Conservation (phyloP, 768 basidiomycete genomes). For the Mycena venus region DNA sequence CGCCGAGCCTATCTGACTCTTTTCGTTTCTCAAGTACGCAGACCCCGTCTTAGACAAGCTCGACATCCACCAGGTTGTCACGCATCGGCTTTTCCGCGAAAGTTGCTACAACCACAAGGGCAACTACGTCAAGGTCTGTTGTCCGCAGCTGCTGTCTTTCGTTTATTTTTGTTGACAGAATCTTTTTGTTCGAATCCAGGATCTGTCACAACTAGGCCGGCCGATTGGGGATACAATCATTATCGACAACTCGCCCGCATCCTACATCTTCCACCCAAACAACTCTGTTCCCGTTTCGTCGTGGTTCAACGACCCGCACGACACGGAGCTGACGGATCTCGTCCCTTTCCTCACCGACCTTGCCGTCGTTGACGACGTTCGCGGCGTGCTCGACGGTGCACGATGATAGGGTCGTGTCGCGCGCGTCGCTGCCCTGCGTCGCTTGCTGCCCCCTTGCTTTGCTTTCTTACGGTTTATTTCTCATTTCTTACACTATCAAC, state of each 20-base stretch:
- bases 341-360: slow-evolving; percentile 79
- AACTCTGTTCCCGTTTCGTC: slow-evolving; percentile 84
- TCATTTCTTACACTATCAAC: slow-evolving; percentile 31
- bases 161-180: neutral
- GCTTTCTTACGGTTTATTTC: slow-evolving; percentile 27
- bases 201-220: slow-evolving; percentile 81
- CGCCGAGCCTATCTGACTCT: neutral
- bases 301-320: slow-evolving; percentile 86
- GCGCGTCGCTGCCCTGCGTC: neutral
- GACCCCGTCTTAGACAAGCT: slow-evolving; percentile 90
- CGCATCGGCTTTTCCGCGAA: slow-evolving; percentile 85
- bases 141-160: neutral
- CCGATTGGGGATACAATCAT: slow-evolving; percentile 79
- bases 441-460: slow-evolving; percentile 14
- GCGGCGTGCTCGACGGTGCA: slow-evolving; percentile 69
- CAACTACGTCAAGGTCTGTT: slow-evolving; percentile 83
- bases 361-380: slow-evolving; percentile 70
- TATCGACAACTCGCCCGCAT: slow-evolving; percentile 84
- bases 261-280: slow-evolving; percentile 86
- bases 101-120: slow-evolving; percentile 91
- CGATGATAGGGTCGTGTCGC: slow-evolving; percentile 19
- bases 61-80: slow-evolving; percentile 80
- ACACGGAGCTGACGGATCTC: slow-evolving; percentile 79
- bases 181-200: slow-evolving; percentile 52
- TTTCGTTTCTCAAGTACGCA: slow-evolving; percentile 67